Conservation (phyloP, 2,329 filamentous ascomycete genomes). For the Monosporascus sp. region DNA sequence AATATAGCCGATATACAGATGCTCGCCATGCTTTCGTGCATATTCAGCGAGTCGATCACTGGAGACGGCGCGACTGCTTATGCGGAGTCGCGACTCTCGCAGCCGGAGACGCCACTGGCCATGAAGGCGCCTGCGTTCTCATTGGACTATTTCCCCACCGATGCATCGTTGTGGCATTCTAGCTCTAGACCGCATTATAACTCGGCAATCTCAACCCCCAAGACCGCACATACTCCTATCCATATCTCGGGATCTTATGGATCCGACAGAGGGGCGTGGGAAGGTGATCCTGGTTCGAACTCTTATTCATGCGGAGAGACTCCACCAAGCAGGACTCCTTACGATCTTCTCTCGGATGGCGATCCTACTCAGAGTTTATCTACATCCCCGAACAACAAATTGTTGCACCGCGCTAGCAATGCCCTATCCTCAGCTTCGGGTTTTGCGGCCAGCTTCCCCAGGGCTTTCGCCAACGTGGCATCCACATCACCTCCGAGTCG, state of each 20-base stretch:
- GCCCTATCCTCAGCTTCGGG: conserved; percentile 51
- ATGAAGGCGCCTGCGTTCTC: conserved; percentile 63
- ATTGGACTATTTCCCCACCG: conserved; percentile 59
- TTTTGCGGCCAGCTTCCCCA: conserved; percentile 43
- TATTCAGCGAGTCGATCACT: conserved; percentile 57
- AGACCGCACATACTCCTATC: conserved; percentile 50
- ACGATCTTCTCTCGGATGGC: conserved; percentile 38
- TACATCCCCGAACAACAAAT: conserved; percentile 52
- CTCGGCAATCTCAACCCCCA: conserved; percentile 52
- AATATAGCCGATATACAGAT: conserved; percentile 60
- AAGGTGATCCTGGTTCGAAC: conserved; percentile 47
- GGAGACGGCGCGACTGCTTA: conserved; percentile 49
- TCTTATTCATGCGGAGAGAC: conserved; percentile 60
- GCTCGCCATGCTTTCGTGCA: conserved; percentile 66
- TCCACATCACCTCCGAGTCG: conserved; percentile 36
- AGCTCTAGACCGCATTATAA: conserved; percentile 38
- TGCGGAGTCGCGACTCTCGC: conserved; percentile 48
- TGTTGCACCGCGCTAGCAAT: conserved; percentile 48
- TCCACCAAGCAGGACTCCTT: conserved; percentile 45
- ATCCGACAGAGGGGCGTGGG: conserved; percentile 50
- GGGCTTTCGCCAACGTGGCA: conserved; percentile 32
- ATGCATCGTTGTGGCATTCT: conserved; percentile 44
- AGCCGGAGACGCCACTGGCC: conserved; percentile 56
- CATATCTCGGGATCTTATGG: conserved; percentile 49
- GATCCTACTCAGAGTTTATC: conserved; percentile 49